These are phyloP conservation scores for Auriculariales sp. DNA, from an alignment of 768 basidiomycete species.

Conservation along the genomic window DNA sequence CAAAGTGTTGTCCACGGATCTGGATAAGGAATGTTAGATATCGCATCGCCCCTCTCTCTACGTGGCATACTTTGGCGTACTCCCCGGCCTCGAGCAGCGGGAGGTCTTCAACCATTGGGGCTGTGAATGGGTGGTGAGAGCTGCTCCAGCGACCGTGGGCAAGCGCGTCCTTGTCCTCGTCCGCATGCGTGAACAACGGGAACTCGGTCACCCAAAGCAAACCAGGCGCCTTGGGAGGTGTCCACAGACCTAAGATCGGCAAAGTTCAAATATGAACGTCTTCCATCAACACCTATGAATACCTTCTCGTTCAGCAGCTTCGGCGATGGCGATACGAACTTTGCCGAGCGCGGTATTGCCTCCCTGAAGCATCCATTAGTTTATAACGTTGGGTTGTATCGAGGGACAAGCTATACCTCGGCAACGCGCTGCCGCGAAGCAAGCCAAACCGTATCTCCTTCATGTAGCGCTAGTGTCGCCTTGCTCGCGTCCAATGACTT, in stretches of 20 bases:
- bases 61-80: slow-evolving; percentile 30
- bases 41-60: background rate
- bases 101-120: slow-evolving; percentile 86
- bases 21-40: slow-evolving; percentile 14
- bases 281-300: slow-evolving; percentile 10
- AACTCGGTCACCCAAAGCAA: slow-evolving; percentile 96
- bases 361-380: slow-evolving; percentile 35
- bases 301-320: slow-evolving; percentile 54
- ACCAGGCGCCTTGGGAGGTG: slow-evolving; percentile 44
- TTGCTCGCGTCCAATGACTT: too few species aligned
- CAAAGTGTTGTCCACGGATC: slow-evolving; percentile 93
- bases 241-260: slow-evolving; percentile 34
- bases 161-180: slow-evolving; percentile 75
- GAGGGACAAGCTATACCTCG: slow-evolving; percentile 27
- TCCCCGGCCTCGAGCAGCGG: slow-evolving; percentile 57
- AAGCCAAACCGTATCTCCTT: slow-evolving; percentile 46
- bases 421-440: slow-evolving; percentile 32
- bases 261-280: slow-evolving; percentile 3
- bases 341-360: slow-evolving; percentile 74
- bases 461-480: slow-evolving; percentile 25
- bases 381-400: slow-evolving; percentile 2
- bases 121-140: slow-evolving; percentile 93
- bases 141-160: slow-evolving; percentile 84
- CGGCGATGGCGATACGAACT: slow-evolving; percentile 48
- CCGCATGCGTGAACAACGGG: slow-evolving; percentile 77